These are phyloP conservation scores for Cordyceps militaris DNA, from an alignment of 2,329 filamentous ascomycete species.

Conservation along the genomic window DNA sequence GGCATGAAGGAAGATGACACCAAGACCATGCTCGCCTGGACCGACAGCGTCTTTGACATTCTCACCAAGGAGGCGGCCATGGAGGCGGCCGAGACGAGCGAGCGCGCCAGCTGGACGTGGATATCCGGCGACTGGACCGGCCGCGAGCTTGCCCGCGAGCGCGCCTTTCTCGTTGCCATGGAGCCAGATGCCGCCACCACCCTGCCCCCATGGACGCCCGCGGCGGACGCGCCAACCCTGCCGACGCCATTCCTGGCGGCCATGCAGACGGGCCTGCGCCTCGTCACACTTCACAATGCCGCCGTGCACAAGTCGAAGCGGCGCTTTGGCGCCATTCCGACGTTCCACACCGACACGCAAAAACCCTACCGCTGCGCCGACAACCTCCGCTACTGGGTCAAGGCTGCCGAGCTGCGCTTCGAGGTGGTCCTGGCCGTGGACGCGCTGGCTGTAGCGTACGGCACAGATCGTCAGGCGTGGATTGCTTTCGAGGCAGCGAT, in stretches of 20 bases:
- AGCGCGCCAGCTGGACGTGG: slow-evolving; percentile 75
- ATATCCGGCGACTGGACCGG: slow-evolving; percentile 68
- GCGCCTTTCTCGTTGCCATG: slow-evolving; percentile 74
- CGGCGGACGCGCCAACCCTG: slow-evolving; percentile 31
- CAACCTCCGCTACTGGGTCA: slow-evolving; percentile 92
- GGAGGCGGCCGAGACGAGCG: slow-evolving; percentile 63
- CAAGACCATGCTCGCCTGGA: slow-evolving; percentile 70
- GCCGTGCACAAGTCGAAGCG: slow-evolving; percentile 77
- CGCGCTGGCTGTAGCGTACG: slow-evolving; percentile 79
- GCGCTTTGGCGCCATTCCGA: slow-evolving; percentile 82
- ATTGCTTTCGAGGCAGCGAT: slow-evolving; percentile 75
- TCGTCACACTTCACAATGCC: slow-evolving; percentile 85
- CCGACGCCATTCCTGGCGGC: slow-evolving; percentile 68
- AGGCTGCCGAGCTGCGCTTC: slow-evolving; percentile 91
- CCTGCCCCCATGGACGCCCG: slow-evolving; percentile 62
- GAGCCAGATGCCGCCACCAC: slow-evolving; percentile 39
- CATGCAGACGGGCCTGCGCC: slow-evolving; percentile 70
- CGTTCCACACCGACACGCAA: slow-evolving; percentile 83
- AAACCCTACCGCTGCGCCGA: slow-evolving; percentile 94
- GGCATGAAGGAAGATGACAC: slow-evolving; percentile 76
- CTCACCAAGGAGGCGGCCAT: slow-evolving; percentile 69
- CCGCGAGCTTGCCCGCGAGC: slow-evolving; percentile 69
- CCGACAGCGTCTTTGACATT: slow-evolving; percentile 68
- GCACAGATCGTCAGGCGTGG: slow-evolving; percentile 64
- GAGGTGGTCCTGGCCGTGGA: slow-evolving; percentile 79